A percentile compares a stretch with the other conserved stretches of the same genome.
phyloP scores from a whole-genome alignment of 768 basidiomycete genomes.

The Pleurotus cornucopiae region DNA sequence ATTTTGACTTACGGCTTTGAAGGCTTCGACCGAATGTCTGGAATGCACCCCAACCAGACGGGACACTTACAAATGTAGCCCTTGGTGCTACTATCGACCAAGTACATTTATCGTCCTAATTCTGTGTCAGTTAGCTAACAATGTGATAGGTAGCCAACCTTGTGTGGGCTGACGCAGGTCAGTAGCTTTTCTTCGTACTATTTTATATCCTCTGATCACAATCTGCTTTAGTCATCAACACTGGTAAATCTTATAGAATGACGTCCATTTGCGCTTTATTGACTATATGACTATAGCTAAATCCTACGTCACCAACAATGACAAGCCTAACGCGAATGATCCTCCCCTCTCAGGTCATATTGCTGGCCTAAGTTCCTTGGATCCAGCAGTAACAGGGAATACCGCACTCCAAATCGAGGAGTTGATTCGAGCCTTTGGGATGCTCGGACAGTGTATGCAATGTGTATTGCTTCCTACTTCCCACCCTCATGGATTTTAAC shows the following conservation, averaged over 20 bases:
- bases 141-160: neutral
- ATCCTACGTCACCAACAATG: constrained; percentile 1
- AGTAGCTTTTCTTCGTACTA: neutral
- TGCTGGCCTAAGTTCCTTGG: neutral
- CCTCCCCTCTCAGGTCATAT: neutral
- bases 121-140: neutral
- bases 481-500: neutral
- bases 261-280: no score
- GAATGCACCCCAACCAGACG: neutral
- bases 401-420: neutral
- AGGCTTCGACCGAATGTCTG: constrained; percentile 1
- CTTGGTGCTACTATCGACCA: neutral
- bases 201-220: no score
- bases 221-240: neutral
- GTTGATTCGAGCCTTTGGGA: constrained; percentile 1
- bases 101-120: neutral
- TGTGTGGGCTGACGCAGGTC: neutral
- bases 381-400: neutral
- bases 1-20: neutral
- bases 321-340: neutral
- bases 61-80: neutral
- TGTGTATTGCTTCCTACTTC: neutral
- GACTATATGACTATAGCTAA: neutral
- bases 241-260: neutral
- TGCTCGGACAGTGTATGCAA: neutral